Evolutionary conservation across 352 stramenopile genomes (phyloP).

Genomic region (Phytophthora foliorum): DNA sequence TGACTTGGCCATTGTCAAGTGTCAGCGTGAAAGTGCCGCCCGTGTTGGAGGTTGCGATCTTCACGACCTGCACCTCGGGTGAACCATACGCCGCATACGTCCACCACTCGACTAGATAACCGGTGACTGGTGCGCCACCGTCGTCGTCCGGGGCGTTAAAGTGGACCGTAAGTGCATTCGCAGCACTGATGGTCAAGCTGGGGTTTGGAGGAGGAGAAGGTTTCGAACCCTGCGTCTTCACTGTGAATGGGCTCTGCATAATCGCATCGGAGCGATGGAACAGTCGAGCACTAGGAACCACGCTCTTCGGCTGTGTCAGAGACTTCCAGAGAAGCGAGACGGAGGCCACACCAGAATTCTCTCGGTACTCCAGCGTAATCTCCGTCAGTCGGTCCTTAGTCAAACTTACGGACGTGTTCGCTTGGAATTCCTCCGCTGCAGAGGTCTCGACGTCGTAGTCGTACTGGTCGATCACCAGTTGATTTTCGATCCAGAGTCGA

Average conservation of each 20-base stretch:
- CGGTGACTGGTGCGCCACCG: constrained; percentile 85
- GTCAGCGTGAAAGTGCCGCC: constrained; percentile 87
- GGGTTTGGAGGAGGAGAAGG: constrained; percentile 55
- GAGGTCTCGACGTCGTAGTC: constrained; percentile 53
- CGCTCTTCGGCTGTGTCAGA: constrained; percentile 83
- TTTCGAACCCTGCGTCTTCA: constrained; percentile 66
- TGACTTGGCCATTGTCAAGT: constrained; percentile 55
- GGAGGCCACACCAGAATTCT: constrained; percentile 89
- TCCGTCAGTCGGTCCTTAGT: constrained; percentile 82
- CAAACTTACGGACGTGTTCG: constrained; percentile 59
- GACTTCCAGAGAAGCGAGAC: constrained; percentile 92
- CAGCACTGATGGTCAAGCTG: constrained; percentile 55
- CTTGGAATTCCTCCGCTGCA: constrained; percentile 36
- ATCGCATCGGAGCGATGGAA: constrained; percentile 84
- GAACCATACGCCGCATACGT: constrained; percentile 56
- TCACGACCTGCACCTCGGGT: constrained; percentile 84
- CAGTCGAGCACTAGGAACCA: constrained; percentile 90
- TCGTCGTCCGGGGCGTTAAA: constrained; percentile 88
- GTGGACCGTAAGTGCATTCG: constrained; percentile 78
- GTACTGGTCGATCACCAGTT: constrained; percentile 63
- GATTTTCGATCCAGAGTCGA: constrained; percentile 83
- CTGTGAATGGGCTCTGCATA: constrained; percentile 68
- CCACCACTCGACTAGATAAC: constrained; percentile 93
- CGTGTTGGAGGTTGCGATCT: constrained; percentile 80
- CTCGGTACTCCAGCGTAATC: constrained; percentile 95